Base-by-base conservation (phyloP, 164 flowering plant genomes). In the Pachysandra terminalis region DNA sequence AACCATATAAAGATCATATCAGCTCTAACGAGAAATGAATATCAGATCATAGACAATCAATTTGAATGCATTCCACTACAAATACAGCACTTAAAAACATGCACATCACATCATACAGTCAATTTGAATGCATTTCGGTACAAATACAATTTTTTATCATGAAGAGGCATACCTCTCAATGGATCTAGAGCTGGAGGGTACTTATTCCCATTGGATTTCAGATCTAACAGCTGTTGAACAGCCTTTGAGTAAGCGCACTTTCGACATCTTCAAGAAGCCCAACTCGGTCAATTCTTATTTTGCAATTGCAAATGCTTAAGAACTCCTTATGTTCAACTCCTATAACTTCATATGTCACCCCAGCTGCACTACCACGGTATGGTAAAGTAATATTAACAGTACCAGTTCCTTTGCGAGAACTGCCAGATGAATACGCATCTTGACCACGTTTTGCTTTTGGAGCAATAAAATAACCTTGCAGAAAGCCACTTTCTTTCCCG, bases 101-200 rank as follows among this genome's bases (percentile, higher is more conserved):
- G n/a, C n/a, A n/a, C n/a, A n/a, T n/a, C n/a, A n/a, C n/a, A n/a
- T n/a, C n/a, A n/a, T 27, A 9, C 9, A 7, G 26, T n/a, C 25
- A n/a, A 15, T 37, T 24, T 40, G 32, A 25, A 13, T 8, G n/a
- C n/a, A n/a, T n/a, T n/a, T 16, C 8, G 7, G n/a, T 58, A 58
- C 17, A 16, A 26, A 58, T 16, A 17, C 19, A 49, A 35, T 59
- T 52, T 23, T 56, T 81, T 82, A 68, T 67, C 14, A 35, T 52
- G 25, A 3, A 26, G 63, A 32, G 27, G 19, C 21, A 61, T 79
- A 91, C 99, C 98, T 84, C 83, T 84, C 35, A 80, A 16, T 35
- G 99, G 97, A 79, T 93, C 96, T 25, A 96, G 66, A 16, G 93
- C 89, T 54, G 93, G 94, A 69, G 96, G 99, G 61, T 84, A 87